Conservation (phyloP, 345 rosid species). For the Eucalyptus microcorys region DNA sequence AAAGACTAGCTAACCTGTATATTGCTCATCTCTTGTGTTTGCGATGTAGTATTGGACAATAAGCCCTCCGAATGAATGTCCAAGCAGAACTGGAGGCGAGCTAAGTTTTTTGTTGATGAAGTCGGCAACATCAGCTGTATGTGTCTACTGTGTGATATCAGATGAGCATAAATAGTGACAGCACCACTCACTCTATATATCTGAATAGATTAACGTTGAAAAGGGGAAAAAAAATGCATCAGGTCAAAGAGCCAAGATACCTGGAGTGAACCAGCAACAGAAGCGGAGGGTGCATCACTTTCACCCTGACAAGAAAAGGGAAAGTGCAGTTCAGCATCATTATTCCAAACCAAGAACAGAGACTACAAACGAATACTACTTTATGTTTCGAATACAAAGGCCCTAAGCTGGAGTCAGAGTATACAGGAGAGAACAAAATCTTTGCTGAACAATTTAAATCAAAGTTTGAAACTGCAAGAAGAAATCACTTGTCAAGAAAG, state of each 20-base stretch:
- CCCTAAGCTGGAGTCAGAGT: not conserved
- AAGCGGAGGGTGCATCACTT: slow-evolving; percentile 62
- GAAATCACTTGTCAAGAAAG: not conserved
- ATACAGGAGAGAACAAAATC: not conserved
- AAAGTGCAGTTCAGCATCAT: not conserved
- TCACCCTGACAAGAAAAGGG: slow-evolving; percentile 47
- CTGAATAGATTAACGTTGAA: not conserved
- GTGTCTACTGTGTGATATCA: slow-evolving; percentile 56
- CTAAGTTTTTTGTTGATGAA: slow-evolving; percentile 46
- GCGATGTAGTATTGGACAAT: slow-evolving; percentile 77
- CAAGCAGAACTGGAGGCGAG: slow-evolving; percentile 59
- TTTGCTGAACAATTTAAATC: not conserved
- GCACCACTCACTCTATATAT: not conserved
- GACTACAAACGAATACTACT: not conserved
- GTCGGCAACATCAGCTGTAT: slow-evolving; percentile 75
- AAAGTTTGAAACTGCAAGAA: not conserved
- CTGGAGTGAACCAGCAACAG: slow-evolving; percentile 73
- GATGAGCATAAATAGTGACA: not conserved
- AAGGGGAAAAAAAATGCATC: not conserved
- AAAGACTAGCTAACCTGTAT: slow-evolving; percentile 17
- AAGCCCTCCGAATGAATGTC: slow-evolving; percentile 93
- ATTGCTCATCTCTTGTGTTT: slow-evolving; percentile 16
- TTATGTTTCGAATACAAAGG: not conserved
- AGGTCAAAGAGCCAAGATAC: slow-evolving; percentile 15
- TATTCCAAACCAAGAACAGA: not conserved